These are phyloP conservation scores for Leptomonas seymouri DNA, from an alignment of 208 protist genomes.

Conservation along the genomic window DNA sequence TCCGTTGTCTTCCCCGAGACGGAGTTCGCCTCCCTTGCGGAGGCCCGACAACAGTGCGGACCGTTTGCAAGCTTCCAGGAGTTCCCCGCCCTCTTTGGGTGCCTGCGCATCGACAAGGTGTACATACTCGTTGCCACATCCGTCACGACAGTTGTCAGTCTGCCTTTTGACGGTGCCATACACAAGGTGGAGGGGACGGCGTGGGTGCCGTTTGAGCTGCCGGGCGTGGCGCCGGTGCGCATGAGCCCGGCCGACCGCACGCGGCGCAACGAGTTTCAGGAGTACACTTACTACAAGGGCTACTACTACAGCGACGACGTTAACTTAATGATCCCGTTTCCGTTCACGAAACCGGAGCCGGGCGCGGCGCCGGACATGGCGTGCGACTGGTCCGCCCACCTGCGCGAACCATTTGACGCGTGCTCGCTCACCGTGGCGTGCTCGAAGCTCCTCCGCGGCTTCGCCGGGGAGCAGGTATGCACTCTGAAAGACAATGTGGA, in stretches of 20 bases:
- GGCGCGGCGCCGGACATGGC: constrained; percentile 46
- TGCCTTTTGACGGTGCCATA: constrained; percentile 67
- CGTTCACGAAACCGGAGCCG: constrained; percentile 44
- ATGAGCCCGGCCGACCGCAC: constrained; percentile 53
- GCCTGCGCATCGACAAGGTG: constrained; percentile 65
- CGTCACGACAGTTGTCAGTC: constrained; percentile 33
- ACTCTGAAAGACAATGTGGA: constrained; percentile 41
- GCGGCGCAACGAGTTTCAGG: constrained; percentile 72
- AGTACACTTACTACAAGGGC: constrained; percentile 68
- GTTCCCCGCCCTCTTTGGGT: constrained; percentile 78
- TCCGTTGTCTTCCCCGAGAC: constrained; percentile 49
- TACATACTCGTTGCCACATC: constrained; percentile 81
- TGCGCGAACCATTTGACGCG: constrained; percentile 55
- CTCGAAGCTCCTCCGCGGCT: constrained; percentile 76
- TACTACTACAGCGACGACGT: constrained; percentile 86
- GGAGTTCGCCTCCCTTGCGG: constrained; percentile 62
- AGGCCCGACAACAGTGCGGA: constrained; percentile 54
- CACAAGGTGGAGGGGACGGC: constrained; percentile 61
- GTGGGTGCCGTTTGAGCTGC: constrained; percentile 79
- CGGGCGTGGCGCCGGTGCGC: constrained; percentile 52
- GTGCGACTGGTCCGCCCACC: constrained; percentile 78
- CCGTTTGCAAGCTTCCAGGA: constrained; percentile 66
- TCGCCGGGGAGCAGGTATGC: constrained; percentile 55
- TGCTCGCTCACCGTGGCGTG: constrained; percentile 48
- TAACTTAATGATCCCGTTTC: constrained; percentile 75